A percentile compares a stretch with the other conserved stretches of the same genome.
phyloP scores from a whole-genome alignment of 2,329 filamentous ascomycete species.

The Blumeriella jaapii region DNA sequence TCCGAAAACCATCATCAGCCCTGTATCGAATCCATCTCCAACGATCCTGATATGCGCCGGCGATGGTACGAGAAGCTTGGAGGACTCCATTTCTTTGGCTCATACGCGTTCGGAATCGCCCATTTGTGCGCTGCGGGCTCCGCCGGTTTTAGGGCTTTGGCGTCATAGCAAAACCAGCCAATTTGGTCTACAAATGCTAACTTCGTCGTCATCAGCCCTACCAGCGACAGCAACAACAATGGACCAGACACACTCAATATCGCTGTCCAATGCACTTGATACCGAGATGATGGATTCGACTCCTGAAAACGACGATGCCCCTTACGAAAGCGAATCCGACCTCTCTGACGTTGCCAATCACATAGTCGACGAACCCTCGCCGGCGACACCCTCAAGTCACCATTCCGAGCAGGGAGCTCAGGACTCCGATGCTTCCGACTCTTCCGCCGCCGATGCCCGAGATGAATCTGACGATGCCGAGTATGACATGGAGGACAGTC shows the following conservation, averaged over 20 bases:
- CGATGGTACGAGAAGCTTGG: slow-evolving; percentile 9
- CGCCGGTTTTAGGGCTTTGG: slow-evolving; percentile 14
- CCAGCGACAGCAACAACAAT: slow-evolving; percentile 47
- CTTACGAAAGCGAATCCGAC: slow-evolving; percentile 59
- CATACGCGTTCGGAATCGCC: slow-evolving; percentile 17
- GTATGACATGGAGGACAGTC: slow-evolving; percentile 59
- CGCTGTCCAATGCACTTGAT: slow-evolving; percentile 55
- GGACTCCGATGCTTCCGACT: slow-evolving; percentile 23
- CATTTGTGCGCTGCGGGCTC: slow-evolving; percentile 13
- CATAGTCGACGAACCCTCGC: slow-evolving; percentile 38
- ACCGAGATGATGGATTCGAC: slow-evolving; percentile 41
- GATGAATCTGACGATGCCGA: slow-evolving; percentile 59
- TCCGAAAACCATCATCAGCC: slow-evolving; percentile 20
- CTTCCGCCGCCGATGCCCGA: slow-evolving; percentile 28
- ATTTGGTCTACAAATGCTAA: slow-evolving; percentile 30
- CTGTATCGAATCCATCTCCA: slow-evolving; percentile 14
- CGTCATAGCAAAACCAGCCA: slow-evolving; percentile 13
- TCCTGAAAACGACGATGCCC: slow-evolving; percentile 30
- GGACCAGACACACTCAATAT: slow-evolving; percentile 48
- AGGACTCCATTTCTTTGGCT: slow-evolving; percentile 9
- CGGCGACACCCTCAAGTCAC: slow-evolving; percentile 33
- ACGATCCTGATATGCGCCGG: slow-evolving; percentile 24
- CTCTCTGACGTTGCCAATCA: slow-evolving; percentile 59
- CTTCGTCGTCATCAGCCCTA: slow-evolving; percentile 42
- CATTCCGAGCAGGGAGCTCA: slow-evolving; percentile 25